Evolutionary conservation across 768 basidiomycete genomes (phyloP), one percentile per base, ranked within the genome.

Genomic region (Amanita molliuscula): DNA sequence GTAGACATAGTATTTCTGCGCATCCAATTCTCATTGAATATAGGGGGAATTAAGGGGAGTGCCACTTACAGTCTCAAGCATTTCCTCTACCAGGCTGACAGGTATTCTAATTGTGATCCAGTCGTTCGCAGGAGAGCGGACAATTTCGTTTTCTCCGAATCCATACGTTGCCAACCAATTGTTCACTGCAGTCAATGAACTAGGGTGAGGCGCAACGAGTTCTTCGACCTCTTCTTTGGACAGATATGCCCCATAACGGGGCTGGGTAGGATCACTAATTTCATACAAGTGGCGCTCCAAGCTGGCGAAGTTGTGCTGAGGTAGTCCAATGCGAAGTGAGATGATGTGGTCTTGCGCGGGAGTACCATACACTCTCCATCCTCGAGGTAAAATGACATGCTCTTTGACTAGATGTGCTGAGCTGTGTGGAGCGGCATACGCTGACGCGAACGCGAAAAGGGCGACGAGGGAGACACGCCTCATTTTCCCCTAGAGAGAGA

Each of bases 71-170:
- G 86, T 82, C 57, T 78, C 67, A n/a, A 88, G 71, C 77, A 88
- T 81, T 55, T 76, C 65, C 62, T 88, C 85, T 0, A 79, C 84
- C 21, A 79, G 54, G 29, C 65, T 56, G 40, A 88, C 70, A 0
- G 83, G 75, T 6, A 85, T 65, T 10, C 62, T 76, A 35, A 85
- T 60, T 5, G 70, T 77, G 10, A 86, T 66, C 85, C 84, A 88
- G 54, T 87, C 85, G 43, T 75, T 72, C 0, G 84, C 82, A 2
- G 81, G 72, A 9, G 84, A 83, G 7, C 78, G 76, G 36, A 64
- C 54, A 18, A 79, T 55, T 49, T 75, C 69, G 35, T 68, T 60
- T 38, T 76, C 74, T 13, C 57, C 53, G 23, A 87, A 63, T 28
- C 79, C 82, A 51, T 82, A 71, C 2, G 68, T 69, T 0, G 65